Conservation (phyloP, 2,329 filamentous ascomycete genomes). For the Xylariaceae sp. region DNA sequence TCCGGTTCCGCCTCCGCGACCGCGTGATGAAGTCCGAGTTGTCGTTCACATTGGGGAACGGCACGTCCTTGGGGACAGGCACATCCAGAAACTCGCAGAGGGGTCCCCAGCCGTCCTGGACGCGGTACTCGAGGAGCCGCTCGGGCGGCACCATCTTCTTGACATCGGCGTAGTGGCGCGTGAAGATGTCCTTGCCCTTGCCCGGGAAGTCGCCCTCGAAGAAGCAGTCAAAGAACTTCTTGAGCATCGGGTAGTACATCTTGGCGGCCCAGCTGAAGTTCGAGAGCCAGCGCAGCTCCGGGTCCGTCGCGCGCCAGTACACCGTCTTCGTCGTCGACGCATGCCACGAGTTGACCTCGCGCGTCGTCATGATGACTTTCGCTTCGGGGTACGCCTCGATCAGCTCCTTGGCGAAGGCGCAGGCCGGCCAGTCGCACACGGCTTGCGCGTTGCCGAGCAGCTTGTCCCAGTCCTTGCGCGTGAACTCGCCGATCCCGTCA, state of each 20-base stretch:
- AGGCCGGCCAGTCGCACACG: conserved; percentile 64
- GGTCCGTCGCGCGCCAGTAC: conserved; percentile 61
- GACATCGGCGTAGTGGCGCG: conserved; percentile 32
- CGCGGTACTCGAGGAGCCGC: conserved; percentile 31
- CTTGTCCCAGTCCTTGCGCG: conserved; percentile 63
- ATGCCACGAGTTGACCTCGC: conserved; percentile 60
- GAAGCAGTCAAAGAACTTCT: conserved; percentile 63
- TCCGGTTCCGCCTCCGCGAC: conserved; percentile 40
- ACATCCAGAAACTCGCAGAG: conserved; percentile 36
- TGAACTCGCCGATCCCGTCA: conserved; percentile 57
- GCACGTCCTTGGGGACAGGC: conserved; percentile 28
- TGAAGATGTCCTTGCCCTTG: conserved; percentile 58
- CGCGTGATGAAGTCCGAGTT: conserved; percentile 43
- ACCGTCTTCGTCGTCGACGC: conserved; percentile 61
- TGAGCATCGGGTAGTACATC: conserved; percentile 65
- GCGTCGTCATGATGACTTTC: conserved; percentile 63
- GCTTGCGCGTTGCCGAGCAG: conserved; percentile 61
- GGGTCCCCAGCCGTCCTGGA: conserved; percentile 35
- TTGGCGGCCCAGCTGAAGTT: conserved; percentile 59
- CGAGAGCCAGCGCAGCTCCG: conserved; percentile 52
- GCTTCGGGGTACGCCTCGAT: conserved; percentile 68
- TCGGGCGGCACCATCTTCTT: conserved; percentile 29
- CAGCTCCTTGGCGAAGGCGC: conserved; percentile 63
- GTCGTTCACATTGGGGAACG: conserved; percentile 45
- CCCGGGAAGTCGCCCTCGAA: conserved; percentile 63